Evolutionary conservation across 2,329 filamentous ascomycete species (phyloP).

Genomic region (Huntiella moniliformis): DNA sequence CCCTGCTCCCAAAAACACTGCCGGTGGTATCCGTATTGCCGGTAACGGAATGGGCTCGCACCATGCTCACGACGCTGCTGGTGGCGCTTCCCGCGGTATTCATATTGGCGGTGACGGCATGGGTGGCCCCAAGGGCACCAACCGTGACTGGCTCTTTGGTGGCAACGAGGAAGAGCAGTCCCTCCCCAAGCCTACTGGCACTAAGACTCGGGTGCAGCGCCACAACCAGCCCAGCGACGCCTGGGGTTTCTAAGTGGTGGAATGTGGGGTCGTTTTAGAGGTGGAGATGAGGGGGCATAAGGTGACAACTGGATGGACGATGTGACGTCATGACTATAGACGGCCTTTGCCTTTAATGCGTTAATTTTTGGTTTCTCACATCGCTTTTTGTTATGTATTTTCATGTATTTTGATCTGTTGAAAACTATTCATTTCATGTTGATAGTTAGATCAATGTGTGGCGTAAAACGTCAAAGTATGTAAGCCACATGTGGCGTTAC

Average conservation of each 20-base stretch:
- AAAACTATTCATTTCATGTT: too few species aligned
- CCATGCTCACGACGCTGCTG: conserved; percentile 17
- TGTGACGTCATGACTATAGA: conserved; percentile 1
- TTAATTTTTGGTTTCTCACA: conserved; percentile 9
- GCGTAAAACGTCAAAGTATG: too few species aligned
- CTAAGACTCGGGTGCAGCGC: conserved; percentile 18
- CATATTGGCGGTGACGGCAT: conserved; percentile 45
- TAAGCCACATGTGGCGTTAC: too few species aligned
- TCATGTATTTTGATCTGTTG: too few species aligned
- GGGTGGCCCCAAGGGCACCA: conserved; percentile 38
- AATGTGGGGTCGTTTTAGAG: neutral
- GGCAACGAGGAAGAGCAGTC: conserved; percentile 23
- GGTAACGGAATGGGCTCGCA: conserved; percentile 42
- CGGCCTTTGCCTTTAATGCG: conserved; percentile 2
- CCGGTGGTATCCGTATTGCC: conserved; percentile 19
- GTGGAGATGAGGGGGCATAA: neutral
- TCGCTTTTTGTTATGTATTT: conserved; percentile 3
- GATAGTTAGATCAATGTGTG: too few species aligned
- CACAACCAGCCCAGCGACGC: conserved; percentile 23
- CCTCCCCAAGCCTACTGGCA: conserved; percentile 13
- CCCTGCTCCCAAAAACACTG: conserved; percentile 17
- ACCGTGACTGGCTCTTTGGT: conserved; percentile 39
- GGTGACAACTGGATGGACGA: neutral
- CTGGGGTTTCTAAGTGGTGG: conserved; percentile 27
- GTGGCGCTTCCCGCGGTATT: conserved; percentile 19